A percentile compares a stretch with the other conserved stretches of the same genome.
Evolutionary conservation across 1,284 basidiomycete genomes (phyloP).

Genomic region (Sanguinoderma infundibulare): DNA sequence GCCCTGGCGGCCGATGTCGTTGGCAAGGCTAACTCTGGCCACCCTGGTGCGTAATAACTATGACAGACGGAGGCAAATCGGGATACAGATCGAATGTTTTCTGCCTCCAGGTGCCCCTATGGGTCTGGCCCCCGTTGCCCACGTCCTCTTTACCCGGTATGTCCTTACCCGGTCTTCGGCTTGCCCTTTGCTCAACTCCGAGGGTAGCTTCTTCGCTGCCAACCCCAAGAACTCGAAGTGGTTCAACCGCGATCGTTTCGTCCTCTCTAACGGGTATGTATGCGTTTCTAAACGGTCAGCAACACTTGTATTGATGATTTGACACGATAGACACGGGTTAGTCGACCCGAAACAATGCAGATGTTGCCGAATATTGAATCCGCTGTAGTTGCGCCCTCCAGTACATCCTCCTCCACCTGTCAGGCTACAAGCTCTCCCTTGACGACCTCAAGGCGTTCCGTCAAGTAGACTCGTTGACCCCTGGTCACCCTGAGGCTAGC

Average conservation of each 20-base stretch:
- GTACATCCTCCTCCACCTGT: conserved; percentile 83
- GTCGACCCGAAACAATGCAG: conserved; percentile 29
- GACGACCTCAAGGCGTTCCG: conserved; percentile 87
- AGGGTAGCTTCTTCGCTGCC: conserved; percentile 76
- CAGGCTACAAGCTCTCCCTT: conserved; percentile 84
- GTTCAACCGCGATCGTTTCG: conserved; percentile 91
- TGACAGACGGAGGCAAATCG: background rate
- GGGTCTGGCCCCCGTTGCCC: conserved; percentile 90
- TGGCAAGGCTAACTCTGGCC: conserved; percentile 88
- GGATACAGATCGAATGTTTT: conserved; percentile 2
- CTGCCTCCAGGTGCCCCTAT: conserved; percentile 77
- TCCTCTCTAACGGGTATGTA: conserved; percentile 81
- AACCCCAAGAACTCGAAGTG: conserved; percentile 91
- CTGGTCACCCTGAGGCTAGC: conserved; percentile 89
- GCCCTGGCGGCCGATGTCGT: conserved; percentile 76
- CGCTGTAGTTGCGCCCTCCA: conserved; percentile 78
- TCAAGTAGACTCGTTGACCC: conserved; percentile 88
- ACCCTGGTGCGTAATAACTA: conserved; percentile 65
- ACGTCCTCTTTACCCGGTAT: conserved; percentile 84
- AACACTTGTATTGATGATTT: background rate
- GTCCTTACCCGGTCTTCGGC: conserved; percentile 9
- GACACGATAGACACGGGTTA: conserved; percentile 65
- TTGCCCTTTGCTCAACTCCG: background rate
- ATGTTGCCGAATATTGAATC: background rate
- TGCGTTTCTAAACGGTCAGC: background rate